Evolutionary conservation across 2,329 filamentous ascomycete genomes (phyloP).

Genomic region (Drechslerella dactyloides): DNA sequence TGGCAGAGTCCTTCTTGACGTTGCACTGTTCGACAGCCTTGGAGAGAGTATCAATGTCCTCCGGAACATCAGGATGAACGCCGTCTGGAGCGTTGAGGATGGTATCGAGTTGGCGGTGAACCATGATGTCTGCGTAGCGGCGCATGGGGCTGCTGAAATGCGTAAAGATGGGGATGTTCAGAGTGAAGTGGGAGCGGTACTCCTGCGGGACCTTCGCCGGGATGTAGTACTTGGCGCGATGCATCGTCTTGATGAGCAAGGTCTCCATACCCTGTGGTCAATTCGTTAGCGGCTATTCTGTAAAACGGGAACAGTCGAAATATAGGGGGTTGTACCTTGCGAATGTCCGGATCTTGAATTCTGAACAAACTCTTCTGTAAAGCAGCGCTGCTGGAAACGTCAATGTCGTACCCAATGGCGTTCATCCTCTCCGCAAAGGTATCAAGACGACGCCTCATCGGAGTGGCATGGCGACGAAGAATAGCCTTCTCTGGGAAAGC

Average conservation of each 20-base stretch:
- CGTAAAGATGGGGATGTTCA: slow-evolving; percentile 93
- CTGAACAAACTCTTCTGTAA: slow-evolving; percentile 95
- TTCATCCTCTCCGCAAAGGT: slow-evolving; percentile 94
- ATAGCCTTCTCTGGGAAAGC: slow-evolving; percentile 90
- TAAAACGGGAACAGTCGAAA: neutral
- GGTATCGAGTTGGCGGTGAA: slow-evolving; percentile 91
- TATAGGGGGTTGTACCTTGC: slow-evolving; percentile 66
- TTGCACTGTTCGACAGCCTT: slow-evolving; percentile 97
- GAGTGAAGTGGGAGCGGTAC: slow-evolving; percentile 83
- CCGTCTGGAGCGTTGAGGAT: slow-evolving; percentile 83
- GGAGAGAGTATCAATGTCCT: slow-evolving; percentile 83
- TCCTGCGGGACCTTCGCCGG: slow-evolving; percentile 78
- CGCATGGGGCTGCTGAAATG: slow-evolving; percentile 96
- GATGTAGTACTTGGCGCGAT: slow-evolving; percentile 93
- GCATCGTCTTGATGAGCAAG: slow-evolving; percentile 91
- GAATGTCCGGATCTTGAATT: slow-evolving; percentile 83
- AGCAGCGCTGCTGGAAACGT: slow-evolving; percentile 84
- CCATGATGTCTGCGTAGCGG: slow-evolving; percentile 91
- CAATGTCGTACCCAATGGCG: slow-evolving; percentile 85
- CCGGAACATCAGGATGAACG: slow-evolving; percentile 60
- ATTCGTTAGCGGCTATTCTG: slow-evolving; percentile 46
- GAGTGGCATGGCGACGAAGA: slow-evolving; percentile 81
- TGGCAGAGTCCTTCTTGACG: slow-evolving; percentile 97
- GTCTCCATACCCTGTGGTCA: slow-evolving; percentile 81
- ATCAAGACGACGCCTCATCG: slow-evolving; percentile 84